A percentile compares a stretch with the other conserved stretches of the same genome.
These are phyloP conservation scores for Arctium lappa DNA, from an alignment of 129 eudicot species.

Conservation along the genomic window DNA sequence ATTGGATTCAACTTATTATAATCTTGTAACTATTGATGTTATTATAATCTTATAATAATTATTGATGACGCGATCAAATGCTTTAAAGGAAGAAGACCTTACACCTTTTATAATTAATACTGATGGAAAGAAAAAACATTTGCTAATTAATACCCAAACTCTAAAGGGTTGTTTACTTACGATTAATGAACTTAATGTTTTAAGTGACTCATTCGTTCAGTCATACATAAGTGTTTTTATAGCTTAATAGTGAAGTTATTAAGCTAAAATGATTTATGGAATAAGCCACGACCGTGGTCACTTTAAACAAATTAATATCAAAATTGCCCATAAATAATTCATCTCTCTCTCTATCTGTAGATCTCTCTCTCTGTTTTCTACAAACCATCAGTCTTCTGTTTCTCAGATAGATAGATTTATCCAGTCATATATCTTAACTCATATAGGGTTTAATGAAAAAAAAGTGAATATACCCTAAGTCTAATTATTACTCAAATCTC, in stretches of 20 bases:
- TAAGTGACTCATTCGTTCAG: no score
- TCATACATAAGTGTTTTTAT: no score
- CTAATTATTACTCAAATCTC: not conserved
- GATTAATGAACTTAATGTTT: no score
- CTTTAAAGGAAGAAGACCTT: not conserved
- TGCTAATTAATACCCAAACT: not conserved
- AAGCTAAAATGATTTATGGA: not conserved
- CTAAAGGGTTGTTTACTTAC: not conserved
- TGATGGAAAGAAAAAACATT: not conserved
- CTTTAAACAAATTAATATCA: not conserved
- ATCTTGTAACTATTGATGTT: no score
- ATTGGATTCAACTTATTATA: no score
- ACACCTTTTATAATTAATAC: not conserved
- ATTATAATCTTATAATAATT: no score
- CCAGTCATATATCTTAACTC: not conserved
- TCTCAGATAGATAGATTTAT: not conserved
- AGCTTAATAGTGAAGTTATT: not conserved
- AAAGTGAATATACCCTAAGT: not conserved
- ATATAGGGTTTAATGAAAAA: not conserved
- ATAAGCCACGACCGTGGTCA: not conserved
- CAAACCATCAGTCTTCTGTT: not conserved
- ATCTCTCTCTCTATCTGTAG: not conserved
- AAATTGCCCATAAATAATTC: not conserved
- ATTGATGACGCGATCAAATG: not conserved
- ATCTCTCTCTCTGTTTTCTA: not conserved